Conservation (phyloP, 2,329 filamentous ascomycete species). For the Daldinia eschscholtzii region DNA sequence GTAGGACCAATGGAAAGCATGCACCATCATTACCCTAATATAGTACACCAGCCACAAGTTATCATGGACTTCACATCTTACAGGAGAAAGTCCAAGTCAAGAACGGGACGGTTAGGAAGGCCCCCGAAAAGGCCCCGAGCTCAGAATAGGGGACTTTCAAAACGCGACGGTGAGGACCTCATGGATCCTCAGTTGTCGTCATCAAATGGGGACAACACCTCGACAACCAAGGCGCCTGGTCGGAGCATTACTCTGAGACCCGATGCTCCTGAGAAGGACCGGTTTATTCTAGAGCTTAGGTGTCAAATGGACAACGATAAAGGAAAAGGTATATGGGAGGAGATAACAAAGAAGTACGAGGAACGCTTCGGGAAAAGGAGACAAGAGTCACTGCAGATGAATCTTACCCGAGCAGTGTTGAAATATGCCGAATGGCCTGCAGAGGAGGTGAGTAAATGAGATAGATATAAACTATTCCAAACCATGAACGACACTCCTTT, state of each 20-base stretch:
- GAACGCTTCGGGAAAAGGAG: constrained; percentile 53
- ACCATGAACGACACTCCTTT: background rate
- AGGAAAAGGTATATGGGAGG: constrained; percentile 71
- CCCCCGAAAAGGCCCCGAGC: constrained; percentile 41
- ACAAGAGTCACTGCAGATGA: constrained; percentile 69
- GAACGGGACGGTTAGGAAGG: constrained; percentile 41
- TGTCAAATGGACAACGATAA: constrained; percentile 61
- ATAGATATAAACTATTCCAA: background rate
- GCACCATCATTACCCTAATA: constrained; percentile 36
- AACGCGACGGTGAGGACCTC: constrained; percentile 21
- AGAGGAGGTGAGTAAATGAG: constrained; percentile 62
- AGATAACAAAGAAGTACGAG: constrained; percentile 62
- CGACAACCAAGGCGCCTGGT: constrained; percentile 54
- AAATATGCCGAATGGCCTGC: constrained; percentile 64
- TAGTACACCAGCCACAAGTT: constrained; percentile 35
- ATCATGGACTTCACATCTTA: constrained; percentile 39
- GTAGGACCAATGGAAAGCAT: constrained; percentile 41
- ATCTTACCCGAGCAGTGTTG: constrained; percentile 63
- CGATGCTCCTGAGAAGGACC: constrained; percentile 62
- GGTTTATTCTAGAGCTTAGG: constrained; percentile 64
- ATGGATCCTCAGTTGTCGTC: constrained; percentile 31
- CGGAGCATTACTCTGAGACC: constrained; percentile 57
- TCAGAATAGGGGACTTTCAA: constrained; percentile 28
- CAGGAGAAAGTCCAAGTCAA: constrained; percentile 42
- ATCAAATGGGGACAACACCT: constrained; percentile 41